Percentiles rank a stretch among this genome's conserved stretches.
These are phyloP conservation scores for Phytophthora melonis DNA, from an alignment of 352 stramenopile species.

Conservation along the genomic window DNA sequence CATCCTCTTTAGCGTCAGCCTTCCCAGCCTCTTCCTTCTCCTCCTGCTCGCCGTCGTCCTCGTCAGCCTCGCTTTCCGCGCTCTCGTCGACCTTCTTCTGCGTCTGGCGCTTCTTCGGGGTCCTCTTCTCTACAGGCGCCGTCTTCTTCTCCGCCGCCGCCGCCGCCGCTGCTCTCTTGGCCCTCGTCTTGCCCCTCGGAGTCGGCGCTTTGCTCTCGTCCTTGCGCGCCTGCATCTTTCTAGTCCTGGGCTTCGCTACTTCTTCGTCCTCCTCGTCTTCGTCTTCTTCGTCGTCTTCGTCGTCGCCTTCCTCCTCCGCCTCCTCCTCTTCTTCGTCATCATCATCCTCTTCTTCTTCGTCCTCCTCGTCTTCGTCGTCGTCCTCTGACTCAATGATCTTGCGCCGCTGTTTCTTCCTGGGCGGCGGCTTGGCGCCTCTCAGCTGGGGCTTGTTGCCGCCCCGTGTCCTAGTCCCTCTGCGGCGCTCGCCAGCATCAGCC, in stretches of 20 bases:
- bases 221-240: constrained; percentile 26
- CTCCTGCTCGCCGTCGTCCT: constrained; percentile 25
- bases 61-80: constrained; percentile 28
- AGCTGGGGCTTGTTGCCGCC: constrained; percentile 30
- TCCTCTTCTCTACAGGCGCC: constrained; percentile 30
- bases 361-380: constrained; percentile 41
- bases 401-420: constrained; percentile 43
- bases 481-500: constrained; percentile 39
- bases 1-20: constrained; percentile 19
- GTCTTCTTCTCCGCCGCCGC: constrained; percentile 1
- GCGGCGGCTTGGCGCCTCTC: constrained; percentile 32
- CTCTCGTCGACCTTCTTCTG: constrained; percentile 41
- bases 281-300: constrained; percentile 14
- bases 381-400: constrained; percentile 54
- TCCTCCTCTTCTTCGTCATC: constrained; percentile 35
- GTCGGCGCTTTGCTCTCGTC: constrained; percentile 34
- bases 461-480: constrained; percentile 13
- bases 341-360: constrained; percentile 31
- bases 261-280: constrained; percentile 29
- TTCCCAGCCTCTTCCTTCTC: constrained; percentile 23
- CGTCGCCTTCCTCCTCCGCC: constrained; percentile 29
- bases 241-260: constrained; percentile 22
- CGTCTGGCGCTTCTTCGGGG: constrained; percentile 20
- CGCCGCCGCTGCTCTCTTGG: constrained; percentile 19
- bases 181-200: constrained; percentile 35